Evolutionary conservation across 345 rosid genomes (phyloP).

Genomic region (Boechera retrofracta): DNA sequence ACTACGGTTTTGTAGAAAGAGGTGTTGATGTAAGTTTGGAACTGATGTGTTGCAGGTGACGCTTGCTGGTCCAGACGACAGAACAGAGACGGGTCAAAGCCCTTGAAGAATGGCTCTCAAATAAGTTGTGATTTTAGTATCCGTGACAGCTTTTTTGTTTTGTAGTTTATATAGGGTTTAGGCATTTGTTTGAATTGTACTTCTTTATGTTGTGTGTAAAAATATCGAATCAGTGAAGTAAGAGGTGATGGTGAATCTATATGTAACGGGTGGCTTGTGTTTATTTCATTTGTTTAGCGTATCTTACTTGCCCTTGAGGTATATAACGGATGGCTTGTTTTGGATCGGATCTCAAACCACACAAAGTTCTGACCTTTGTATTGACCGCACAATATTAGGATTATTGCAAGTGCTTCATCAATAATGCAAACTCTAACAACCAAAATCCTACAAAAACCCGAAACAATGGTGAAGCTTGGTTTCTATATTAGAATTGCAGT

Average conservation of each 20-base stretch:
- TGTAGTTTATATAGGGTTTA: slow-evolving; percentile 36
- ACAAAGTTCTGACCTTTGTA: too few species aligned
- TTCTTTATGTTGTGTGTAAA: slow-evolving; percentile 40
- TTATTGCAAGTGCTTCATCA: not conserved
- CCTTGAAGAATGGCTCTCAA: slow-evolving; percentile 7
- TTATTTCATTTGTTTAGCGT: slow-evolving; percentile 22
- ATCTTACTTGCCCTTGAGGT: slow-evolving; percentile 25
- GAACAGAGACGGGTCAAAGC: slow-evolving; percentile 36
- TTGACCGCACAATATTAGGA: too few species aligned
- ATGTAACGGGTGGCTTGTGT: slow-evolving; percentile 24
- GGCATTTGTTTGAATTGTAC: slow-evolving; percentile 35
- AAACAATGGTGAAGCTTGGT: too few species aligned
- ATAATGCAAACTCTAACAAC: not conserved
- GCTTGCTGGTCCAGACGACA: slow-evolving; percentile 50
- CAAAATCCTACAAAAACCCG: not conserved
- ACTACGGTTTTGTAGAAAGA: not conserved
- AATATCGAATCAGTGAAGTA: slow-evolving; percentile 20
- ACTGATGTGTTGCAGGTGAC: slow-evolving; percentile 41
- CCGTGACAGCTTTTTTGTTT: slow-evolving; percentile 32
- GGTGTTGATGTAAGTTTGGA: slow-evolving; percentile 30
- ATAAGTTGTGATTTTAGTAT: slow-evolving; percentile 28
- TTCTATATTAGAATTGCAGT: not conserved
- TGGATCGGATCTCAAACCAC: not conserved
- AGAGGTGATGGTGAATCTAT: slow-evolving; percentile 19
- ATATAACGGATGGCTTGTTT: not conserved